Base-by-base conservation (phyloP, 2,329 filamentous ascomycete genomes). In the Pseudogymnoascus sp. region DNA sequence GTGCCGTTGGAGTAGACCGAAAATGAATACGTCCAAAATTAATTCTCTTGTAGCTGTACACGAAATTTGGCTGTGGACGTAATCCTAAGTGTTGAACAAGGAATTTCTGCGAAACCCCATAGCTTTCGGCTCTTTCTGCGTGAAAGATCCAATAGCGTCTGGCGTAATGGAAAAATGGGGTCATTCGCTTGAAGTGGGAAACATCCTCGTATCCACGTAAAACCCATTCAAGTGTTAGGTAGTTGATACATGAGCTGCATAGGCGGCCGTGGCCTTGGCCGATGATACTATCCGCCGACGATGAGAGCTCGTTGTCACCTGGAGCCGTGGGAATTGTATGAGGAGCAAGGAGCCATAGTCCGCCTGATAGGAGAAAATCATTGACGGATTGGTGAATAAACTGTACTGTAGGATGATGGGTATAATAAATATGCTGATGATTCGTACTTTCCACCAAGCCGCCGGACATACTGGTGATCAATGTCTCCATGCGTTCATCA, bases 401-500 rank as follows among this genome's bases (percentile, higher is more conserved):
- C 61, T 76, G 74, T 12, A 75, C 71, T 0, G 61, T 68, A 39
- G n/a, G 18, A 37, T 7, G 2, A 34, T 34, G 6, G n/a, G 59
- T 52, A 33, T 33, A 33, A 18, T 75, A 71, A 21, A 68, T 63
- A 58, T 75, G 65, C 5, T 68, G 70, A 60, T 71, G 69, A 39
- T 37, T 2, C 26, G 21, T 57, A 4, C 64, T 57, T 18, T 66
- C 64, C 1, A 63, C 66, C 15, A 68, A 33, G 0, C 66, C 66
- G n/a, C 65, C 65, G 1, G 63, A 64, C 3, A 65, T 26, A 38
- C 65, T 67, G 7, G 57, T 65, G 0, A 60, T 57, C 18, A 67
- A 28, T 26, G 18, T 63, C 21, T 62, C 45, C 67, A 68, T 68
- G 10, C 58, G 38, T 2, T 18, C 19, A 59, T 66, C 63, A 10